Conservation (phyloP, 2,329 filamentous ascomycete species). For the Aspergillus sp. region DNA sequence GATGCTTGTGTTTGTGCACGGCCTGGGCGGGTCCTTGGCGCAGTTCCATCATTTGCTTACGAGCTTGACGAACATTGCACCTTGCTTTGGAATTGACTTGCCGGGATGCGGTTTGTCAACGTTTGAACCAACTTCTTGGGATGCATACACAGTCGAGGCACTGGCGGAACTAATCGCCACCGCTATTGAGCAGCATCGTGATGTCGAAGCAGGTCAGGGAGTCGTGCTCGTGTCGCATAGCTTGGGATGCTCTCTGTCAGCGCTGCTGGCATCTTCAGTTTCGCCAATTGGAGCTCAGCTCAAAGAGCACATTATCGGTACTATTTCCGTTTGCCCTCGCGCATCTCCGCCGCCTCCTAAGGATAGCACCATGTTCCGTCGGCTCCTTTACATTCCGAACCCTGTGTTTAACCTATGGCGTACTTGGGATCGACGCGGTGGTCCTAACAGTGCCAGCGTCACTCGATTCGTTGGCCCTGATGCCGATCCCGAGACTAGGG, state of each 20-base stretch:
- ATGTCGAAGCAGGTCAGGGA: constrained; percentile 58
- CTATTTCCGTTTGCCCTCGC: constrained; percentile 76
- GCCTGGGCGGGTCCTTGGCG: constrained; percentile 81
- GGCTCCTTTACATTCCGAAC: constrained; percentile 60
- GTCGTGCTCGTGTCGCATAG: constrained; percentile 82
- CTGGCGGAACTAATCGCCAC: constrained; percentile 67
- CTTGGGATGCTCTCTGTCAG: constrained; percentile 75
- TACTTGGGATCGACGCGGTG: constrained; percentile 70
- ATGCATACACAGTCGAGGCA: constrained; percentile 71
- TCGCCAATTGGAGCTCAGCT: constrained; percentile 49
- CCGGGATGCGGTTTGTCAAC: constrained; percentile 80
- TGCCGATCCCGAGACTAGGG: constrained; percentile 36
- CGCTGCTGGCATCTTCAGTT: constrained; percentile 59
- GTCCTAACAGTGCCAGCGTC: constrained; percentile 70
- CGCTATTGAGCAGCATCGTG: constrained; percentile 67
- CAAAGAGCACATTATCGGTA: constrained; percentile 61
- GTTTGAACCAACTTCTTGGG: constrained; percentile 64
- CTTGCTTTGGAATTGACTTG: constrained; percentile 81
- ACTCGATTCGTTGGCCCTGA: constrained; percentile 56
- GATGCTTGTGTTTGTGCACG: constrained; percentile 84
- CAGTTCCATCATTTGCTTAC: constrained; percentile 79
- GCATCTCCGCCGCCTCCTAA: constrained; percentile 55
- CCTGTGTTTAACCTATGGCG: constrained; percentile 68
- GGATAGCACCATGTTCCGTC: constrained; percentile 46
- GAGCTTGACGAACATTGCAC: constrained; percentile 73